Percentiles rank a stretch among this genome's conserved stretches.
These are phyloP conservation scores for Rosa multiflora DNA, from an alignment of 306 rosid genomes.

Conservation along the genomic window DNA sequence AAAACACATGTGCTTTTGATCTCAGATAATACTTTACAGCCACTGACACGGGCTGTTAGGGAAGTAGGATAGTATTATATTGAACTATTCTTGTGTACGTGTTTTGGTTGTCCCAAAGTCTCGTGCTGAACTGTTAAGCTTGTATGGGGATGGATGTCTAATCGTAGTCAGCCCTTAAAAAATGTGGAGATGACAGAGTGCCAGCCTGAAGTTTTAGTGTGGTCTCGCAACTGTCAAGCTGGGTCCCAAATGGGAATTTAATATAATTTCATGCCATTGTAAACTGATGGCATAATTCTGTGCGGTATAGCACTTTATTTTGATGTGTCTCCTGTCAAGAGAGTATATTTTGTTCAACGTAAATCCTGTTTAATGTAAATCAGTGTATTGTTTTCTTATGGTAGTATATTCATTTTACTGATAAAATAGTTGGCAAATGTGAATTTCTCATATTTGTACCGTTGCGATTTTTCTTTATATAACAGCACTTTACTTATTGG, in stretches of 20 bases:
- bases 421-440: neutral
- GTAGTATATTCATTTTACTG: neutral
- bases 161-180: neutral
- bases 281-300: neutral
- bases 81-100: neutral
- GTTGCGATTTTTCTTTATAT: neutral
- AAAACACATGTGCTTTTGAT: neutral
- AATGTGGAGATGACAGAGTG: neutral
- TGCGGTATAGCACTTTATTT: neutral
- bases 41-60: neutral
- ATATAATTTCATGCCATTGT: neutral
- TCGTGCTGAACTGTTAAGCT: neutral
- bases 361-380: conserved; percentile 4
- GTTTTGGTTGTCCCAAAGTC: neutral
- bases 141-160: neutral
- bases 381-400: neutral
- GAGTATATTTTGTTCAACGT: neutral
- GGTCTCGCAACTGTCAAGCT: neutral
- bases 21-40: neutral
- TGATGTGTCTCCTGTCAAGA: neutral
- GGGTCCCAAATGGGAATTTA: neutral
- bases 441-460: neutral
- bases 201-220: neutral
- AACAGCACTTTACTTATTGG: neutral
- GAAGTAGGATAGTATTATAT: neutral